These are phyloP conservation scores for Lodderomyces margitis DNA, from an alignment of 1,139 yeast genomes.

Conservation along the genomic window DNA sequence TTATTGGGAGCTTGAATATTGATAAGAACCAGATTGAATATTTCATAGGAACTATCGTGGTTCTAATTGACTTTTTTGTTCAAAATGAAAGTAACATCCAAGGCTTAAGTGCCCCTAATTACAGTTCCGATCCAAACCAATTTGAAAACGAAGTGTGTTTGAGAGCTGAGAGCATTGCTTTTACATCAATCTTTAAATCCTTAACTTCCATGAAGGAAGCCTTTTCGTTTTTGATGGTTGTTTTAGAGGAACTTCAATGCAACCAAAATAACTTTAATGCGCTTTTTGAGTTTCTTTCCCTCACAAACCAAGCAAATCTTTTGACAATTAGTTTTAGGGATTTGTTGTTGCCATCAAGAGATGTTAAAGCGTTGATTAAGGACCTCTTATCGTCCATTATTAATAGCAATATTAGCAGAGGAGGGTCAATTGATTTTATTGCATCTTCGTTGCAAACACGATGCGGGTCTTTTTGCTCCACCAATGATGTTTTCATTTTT, in stretches of 20 bases:
- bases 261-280: slow-evolving; percentile 50
- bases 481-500: slow-evolving; percentile 89
- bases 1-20: slow-evolving; percentile 47
- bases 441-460: slow-evolving; percentile 87
- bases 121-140: slow-evolving; percentile 47
- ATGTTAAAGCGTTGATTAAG: slow-evolving; percentile 69
- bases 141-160: slow-evolving; percentile 65
- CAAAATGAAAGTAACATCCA: slow-evolving; percentile 62
- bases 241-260: slow-evolving; percentile 69
- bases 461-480: slow-evolving; percentile 93
- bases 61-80: slow-evolving; percentile 56
- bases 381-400: slow-evolving; percentile 87
- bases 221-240: slow-evolving; percentile 76
- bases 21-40: slow-evolving; percentile 59
- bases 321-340: slow-evolving; percentile 69
- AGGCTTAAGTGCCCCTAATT: slow-evolving; percentile 54
- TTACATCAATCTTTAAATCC: slow-evolving; percentile 73
- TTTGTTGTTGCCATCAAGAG: slow-evolving; percentile 64
- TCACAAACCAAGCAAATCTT: slow-evolving; percentile 66
- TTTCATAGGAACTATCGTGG: slow-evolving; percentile 64
- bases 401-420: slow-evolving; percentile 82
- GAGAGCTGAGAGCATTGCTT: slow-evolving; percentile 90
- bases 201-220: slow-evolving; percentile 85
- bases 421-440: slow-evolving; percentile 90
- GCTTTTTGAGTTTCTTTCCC: slow-evolving; percentile 65